Percentiles rank a stretch among this genome's conserved stretches.
Conservation (phyloP, 371 early-diverging fungal genomes). For the Mucor sp. region DNA sequence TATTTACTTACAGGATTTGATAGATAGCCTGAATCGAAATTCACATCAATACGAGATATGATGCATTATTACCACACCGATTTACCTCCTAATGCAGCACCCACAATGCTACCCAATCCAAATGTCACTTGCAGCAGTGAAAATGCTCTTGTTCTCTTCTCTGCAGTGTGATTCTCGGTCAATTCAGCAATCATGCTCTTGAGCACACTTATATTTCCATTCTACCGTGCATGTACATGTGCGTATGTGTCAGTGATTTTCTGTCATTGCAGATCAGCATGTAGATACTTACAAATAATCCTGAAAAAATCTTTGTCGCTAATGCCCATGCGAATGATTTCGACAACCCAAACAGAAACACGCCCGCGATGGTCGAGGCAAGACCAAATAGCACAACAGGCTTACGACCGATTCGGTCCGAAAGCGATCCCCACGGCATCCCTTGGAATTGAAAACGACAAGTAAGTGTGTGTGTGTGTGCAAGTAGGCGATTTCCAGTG, state of each 20-base stretch:
- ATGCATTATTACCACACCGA: constrained; percentile 23
- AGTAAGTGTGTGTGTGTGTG: neutral
- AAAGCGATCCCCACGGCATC: constrained; percentile 65
- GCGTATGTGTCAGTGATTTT: neutral
- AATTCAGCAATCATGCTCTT: constrained; percentile 87
- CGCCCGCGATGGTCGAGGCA: constrained; percentile 67
- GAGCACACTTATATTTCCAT: constrained; percentile 80
- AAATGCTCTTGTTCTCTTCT: constrained; percentile 50
- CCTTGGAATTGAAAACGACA: constrained; percentile 15
- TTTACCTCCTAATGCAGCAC: constrained; percentile 70
- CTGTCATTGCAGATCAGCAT: neutral
- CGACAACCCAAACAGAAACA: constrained; percentile 75
- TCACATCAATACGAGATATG: neutral
- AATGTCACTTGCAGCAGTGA: constrained; percentile 57
- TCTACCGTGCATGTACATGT: constrained; percentile 17
- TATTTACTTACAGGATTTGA: constrained; percentile 71
- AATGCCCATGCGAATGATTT: constrained; percentile 70
- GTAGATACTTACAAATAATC: constrained; percentile 57
- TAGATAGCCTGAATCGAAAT: constrained; percentile 54
- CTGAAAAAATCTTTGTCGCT: constrained; percentile 64
- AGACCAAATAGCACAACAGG: constrained; percentile 83
- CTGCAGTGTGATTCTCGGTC: constrained; percentile 50
- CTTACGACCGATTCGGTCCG: constrained; percentile 68
- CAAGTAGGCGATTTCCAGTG: neutral
- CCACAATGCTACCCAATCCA: constrained; percentile 61